These are phyloP conservation scores for Schizosaccharomyces versatilis DNA, from an alignment of 1,139 yeast genomes.

Conservation along the genomic window DNA sequence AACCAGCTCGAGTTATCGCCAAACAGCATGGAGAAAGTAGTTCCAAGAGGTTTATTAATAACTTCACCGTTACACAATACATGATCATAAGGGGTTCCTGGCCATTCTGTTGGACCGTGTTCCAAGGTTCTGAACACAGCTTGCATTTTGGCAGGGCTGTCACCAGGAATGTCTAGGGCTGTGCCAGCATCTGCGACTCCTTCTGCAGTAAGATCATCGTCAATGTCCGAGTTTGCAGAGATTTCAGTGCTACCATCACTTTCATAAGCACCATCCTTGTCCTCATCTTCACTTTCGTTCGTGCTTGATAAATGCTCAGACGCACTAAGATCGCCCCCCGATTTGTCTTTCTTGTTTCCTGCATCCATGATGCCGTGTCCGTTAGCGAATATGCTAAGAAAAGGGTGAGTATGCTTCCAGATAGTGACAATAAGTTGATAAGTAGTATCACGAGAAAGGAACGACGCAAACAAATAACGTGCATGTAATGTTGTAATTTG, in stretches of 20 bases:
- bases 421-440: constrained; percentile 34
- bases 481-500: constrained; percentile 45
- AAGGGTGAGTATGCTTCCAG: constrained; percentile 18
- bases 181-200: not conserved
- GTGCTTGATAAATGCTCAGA: not conserved
- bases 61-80: not conserved
- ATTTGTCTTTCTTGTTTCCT: constrained; percentile 12
- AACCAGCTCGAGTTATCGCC: constrained; percentile 48
- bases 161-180: not conserved
- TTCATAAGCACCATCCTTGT: not conserved
- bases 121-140: constrained; percentile 19
- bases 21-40: constrained; percentile 30
- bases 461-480: constrained; percentile 65
- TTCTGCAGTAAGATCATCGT: not conserved
- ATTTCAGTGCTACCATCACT: not conserved
- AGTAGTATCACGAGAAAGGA: constrained; percentile 61
- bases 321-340: not conserved
- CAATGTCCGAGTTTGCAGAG: not conserved
- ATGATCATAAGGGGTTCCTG: constrained; percentile 31
- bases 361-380: constrained; percentile 21
- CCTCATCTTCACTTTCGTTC: not conserved
- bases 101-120: constrained; percentile 33
- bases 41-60: not conserved
- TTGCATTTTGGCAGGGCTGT: not conserved
- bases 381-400: constrained; percentile 25